Percentiles rank a stretch among this genome's conserved stretches.
Conservation (phyloP, 2,329 filamentous ascomycete species). For the Pseudogymnoascus sp. region DNA sequence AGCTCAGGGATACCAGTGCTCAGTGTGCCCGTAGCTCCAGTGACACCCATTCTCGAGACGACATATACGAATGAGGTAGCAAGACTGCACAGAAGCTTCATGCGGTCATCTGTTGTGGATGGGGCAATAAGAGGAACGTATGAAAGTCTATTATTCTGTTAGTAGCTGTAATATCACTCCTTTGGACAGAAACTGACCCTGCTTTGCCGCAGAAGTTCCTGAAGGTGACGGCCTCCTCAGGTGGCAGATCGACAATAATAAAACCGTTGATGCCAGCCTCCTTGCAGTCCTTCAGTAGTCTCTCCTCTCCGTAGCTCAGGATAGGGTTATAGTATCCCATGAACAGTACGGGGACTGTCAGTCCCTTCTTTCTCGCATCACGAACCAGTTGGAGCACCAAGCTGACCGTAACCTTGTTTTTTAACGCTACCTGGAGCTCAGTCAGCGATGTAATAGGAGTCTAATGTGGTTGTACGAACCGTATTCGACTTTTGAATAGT, state of each 20-base stretch:
- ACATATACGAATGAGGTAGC: slow-evolving; percentile 99
- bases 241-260: slow-evolving; percentile 91
- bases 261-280: slow-evolving; percentile 87
- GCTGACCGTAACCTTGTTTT: slow-evolving; percentile 79
- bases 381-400: slow-evolving; percentile 76
- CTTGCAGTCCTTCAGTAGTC: slow-evolving; percentile 74
- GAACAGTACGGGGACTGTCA: slow-evolving; percentile 75
- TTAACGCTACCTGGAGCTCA: slow-evolving; percentile 53
- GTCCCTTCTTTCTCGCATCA: slow-evolving; percentile 65
- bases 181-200: slow-evolving; percentile 43
- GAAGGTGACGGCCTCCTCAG: slow-evolving; percentile 92
- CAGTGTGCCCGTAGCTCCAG: slow-evolving; percentile 75
- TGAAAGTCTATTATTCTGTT: slow-evolving; percentile 52
- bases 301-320: slow-evolving; percentile 87
- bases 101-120: slow-evolving; percentile 81
- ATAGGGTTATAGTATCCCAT: slow-evolving; percentile 99
- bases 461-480: slow-evolving; percentile 33
- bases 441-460: slow-evolving; percentile 14
- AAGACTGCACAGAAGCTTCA: slow-evolving; percentile 93
- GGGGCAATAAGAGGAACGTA: slow-evolving; percentile 97
- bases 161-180: slow-evolving; percentile 10
- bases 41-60: slow-evolving; percentile 94
- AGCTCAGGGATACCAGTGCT: slow-evolving; percentile 76
- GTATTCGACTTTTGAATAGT: slow-evolving; percentile 96
- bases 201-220: slow-evolving; percentile 72